Percentiles rank a stretch among this genome's conserved stretches.
Conservation (phyloP, 805 yeast species). For the Maudiozyma saulgeensis region DNA sequence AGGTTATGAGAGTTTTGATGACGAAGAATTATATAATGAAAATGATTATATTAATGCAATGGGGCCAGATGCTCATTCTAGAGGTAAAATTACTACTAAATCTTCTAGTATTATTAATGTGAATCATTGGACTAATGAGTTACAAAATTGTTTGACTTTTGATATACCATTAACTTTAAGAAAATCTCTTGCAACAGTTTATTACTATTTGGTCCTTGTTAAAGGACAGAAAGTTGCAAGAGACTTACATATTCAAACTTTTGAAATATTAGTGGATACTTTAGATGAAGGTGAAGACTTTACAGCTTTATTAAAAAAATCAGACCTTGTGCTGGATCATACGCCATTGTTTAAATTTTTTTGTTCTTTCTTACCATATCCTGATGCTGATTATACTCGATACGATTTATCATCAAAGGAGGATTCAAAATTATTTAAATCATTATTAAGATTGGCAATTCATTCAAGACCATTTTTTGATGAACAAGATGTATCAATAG, state of each 20-base stretch:
- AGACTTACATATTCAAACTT: constrained; percentile 51
- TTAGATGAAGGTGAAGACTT: constrained; percentile 29
- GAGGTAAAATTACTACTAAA: constrained; percentile 52
- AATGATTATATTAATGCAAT: constrained; percentile 22
- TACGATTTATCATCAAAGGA: constrained; percentile 23
- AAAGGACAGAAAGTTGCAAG: constrained; percentile 61
- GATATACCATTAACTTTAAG: constrained; percentile 64
- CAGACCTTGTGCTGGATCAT: constrained; percentile 31
- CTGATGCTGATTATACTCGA: constrained; percentile 40
- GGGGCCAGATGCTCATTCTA: constrained; percentile 31
- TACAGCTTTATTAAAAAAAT: constrained; percentile 21
- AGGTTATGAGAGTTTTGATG: constrained; percentile 32
- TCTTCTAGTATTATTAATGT: constrained; percentile 69
- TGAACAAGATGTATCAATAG: constrained; percentile 25
- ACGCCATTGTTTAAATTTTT: constrained; percentile 26
- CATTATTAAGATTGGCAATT: constrained; percentile 43
- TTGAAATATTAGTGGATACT: constrained; percentile 44
- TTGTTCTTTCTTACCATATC: constrained; percentile 34
- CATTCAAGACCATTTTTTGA: constrained; percentile 48
- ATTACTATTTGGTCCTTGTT: constrained; percentile 59
- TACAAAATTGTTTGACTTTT: constrained; percentile 64
- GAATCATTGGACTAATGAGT: constrained; percentile 80
- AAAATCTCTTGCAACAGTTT: constrained; percentile 54
- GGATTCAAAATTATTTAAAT: constrained; percentile 42
- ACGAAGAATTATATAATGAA: constrained; percentile 26